Evolutionary conservation across 75 land plant species (phyloP).

Genomic region (Pinus tabuliformis): DNA sequence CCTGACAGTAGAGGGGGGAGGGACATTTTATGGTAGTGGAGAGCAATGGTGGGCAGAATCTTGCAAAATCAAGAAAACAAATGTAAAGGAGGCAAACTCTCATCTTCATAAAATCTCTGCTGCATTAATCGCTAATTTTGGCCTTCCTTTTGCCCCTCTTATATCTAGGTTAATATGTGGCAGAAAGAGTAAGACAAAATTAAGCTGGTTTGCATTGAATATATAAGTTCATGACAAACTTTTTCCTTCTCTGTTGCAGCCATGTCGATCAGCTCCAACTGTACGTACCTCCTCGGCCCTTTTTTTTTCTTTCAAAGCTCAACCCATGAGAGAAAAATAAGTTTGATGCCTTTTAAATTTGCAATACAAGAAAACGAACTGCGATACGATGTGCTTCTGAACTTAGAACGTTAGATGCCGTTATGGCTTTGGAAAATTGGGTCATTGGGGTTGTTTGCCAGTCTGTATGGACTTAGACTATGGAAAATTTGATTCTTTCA

Average conservation of each 20-base stretch:
- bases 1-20: slow-evolving; percentile 51
- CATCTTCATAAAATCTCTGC: not conserved
- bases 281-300: not conserved
- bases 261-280: slow-evolving; percentile 10
- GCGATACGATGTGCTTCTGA: not conserved
- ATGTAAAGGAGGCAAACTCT: slow-evolving; percentile 11
- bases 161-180: not conserved
- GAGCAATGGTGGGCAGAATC: slow-evolving; percentile 82
- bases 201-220: not conserved
- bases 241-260: slow-evolving; percentile 4
- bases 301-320: not conserved
- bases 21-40: slow-evolving; percentile 75
- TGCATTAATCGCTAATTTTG: not conserved
- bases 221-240: not conserved
- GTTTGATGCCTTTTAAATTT: not conserved
- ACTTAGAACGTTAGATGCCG: no score
- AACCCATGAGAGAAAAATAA: not conserved
- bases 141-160: not conserved
- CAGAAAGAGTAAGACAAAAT: not conserved
- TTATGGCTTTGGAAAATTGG: no score
- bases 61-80: slow-evolving; percentile 51
- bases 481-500: slow-evolving; percentile 26
- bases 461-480: slow-evolving; percentile 1
- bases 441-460: not conserved
- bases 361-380: not conserved